These are phyloP conservation scores for Ceratocystis albifundus DNA, from an alignment of 2,329 filamentous ascomycete genomes.

Conservation along the genomic window DNA sequence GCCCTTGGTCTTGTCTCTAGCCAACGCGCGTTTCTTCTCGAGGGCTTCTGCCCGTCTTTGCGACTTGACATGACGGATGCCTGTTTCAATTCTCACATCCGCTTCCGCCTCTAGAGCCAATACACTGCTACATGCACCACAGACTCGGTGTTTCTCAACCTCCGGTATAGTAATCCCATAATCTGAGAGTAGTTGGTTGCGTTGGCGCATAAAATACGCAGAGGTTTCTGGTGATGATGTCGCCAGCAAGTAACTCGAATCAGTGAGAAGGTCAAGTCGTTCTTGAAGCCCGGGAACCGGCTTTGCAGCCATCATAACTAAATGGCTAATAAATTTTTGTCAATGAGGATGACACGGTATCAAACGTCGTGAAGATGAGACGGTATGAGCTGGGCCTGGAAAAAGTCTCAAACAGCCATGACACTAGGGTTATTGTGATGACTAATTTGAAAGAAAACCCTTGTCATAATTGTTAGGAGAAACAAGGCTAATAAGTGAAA, in stretches of 20 bases:
- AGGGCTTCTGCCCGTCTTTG: constrained; percentile 2
- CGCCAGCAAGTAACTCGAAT: constrained; percentile 48
- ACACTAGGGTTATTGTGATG: neutral
- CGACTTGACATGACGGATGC: neutral
- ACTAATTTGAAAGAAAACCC: neutral
- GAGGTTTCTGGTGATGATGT: constrained; percentile 44
- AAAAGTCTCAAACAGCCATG: neutral
- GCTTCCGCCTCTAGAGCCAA: constrained; percentile 42
- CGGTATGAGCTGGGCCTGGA: too few species aligned
- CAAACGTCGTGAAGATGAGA: neutral
- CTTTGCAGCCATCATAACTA: neutral
- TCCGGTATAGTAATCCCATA: constrained; percentile 37
- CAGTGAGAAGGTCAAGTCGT: constrained; percentile 33
- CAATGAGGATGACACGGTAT: neutral
- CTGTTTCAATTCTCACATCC: constrained; percentile 23
- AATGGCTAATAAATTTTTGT: too few species aligned
- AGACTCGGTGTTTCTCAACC: constrained; percentile 43
- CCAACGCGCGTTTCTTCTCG: neutral
- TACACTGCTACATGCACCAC: constrained; percentile 50
- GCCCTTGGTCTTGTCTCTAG: neutral
- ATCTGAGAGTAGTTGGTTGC: constrained; percentile 39
- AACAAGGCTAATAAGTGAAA: too few species aligned
- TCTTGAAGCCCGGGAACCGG: constrained; percentile 18
- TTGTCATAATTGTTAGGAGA: too few species aligned
- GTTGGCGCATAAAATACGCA: constrained; percentile 46